phyloP scores from a whole-genome alignment of 1,284 basidiomycete species.

The Heliocybe sulcata region DNA sequence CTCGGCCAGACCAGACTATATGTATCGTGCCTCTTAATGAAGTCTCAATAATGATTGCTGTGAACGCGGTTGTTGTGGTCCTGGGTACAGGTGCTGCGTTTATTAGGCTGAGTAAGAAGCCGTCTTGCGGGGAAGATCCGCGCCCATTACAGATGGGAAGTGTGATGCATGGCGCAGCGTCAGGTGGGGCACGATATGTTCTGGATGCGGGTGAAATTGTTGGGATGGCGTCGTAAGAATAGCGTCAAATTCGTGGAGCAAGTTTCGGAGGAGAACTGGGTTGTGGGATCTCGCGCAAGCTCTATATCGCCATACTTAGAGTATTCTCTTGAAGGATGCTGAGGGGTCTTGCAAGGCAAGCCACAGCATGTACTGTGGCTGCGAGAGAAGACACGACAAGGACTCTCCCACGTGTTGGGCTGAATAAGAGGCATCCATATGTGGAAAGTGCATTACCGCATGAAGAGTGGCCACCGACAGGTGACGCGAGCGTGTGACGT shows the following conservation, averaged over 20 bases:
- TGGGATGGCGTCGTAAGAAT: background rate
- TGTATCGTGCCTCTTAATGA: too few species aligned
- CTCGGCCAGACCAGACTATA: too few species aligned
- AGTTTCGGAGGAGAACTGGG: background rate
- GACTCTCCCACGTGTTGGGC: background rate
- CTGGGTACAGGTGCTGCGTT: background rate
- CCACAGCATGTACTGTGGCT: background rate
- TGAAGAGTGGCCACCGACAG: background rate
- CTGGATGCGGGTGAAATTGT: background rate
- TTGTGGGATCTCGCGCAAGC: background rate
- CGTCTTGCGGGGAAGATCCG: background rate
- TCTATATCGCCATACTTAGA: too few species aligned
- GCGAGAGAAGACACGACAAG: background rate
- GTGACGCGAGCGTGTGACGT: background rate
- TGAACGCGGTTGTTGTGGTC: too few species aligned
- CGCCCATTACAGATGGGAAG: background rate
- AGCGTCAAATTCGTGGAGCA: background rate
- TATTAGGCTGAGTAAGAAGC: background rate
- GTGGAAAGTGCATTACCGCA: background rate
- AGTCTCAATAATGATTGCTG: too few species aligned
- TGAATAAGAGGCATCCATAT: background rate
- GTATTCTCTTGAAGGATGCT: too few species aligned
- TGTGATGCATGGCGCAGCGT: background rate
- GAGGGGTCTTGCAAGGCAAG: background rate
- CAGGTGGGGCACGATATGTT: background rate